Conservation (phyloP, 176 grass and related monocot genomes). For the Ensete ventricosum region DNA sequence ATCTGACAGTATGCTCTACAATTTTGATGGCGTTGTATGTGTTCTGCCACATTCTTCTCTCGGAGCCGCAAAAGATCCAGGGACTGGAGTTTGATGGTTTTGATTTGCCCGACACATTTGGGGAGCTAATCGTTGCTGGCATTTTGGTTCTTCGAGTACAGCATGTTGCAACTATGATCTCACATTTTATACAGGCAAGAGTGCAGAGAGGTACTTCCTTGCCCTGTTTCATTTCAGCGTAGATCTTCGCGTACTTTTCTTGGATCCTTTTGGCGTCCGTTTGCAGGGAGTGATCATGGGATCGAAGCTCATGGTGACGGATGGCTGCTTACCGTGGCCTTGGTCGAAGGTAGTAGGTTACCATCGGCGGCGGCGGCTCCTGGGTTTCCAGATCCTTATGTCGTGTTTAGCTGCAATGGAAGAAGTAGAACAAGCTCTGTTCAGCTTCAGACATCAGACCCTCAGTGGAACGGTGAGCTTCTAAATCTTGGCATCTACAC, state of each 20-base stretch:
- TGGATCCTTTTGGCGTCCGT: constrained; percentile 3
- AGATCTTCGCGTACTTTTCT: neutral
- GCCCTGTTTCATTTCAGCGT: neutral
- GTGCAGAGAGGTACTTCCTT: constrained; percentile 46
- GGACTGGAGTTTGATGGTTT: constrained; percentile 69
- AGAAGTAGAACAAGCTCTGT: constrained; percentile 68
- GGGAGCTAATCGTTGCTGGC: constrained; percentile 53
- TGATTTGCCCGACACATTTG: constrained; percentile 76
- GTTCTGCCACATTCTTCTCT: constrained; percentile 67
- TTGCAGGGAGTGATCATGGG: constrained; percentile 52
- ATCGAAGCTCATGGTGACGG: constrained; percentile 63
- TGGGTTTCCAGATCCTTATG: constrained; percentile 68
- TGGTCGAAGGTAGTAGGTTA: constrained; percentile 59
- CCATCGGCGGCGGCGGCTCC: constrained; percentile 29
- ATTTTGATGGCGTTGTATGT: constrained; percentile 53
- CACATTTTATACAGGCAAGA: constrained; percentile 75
- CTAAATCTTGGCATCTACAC: neutral
- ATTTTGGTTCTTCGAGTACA: constrained; percentile 65
- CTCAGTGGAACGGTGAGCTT: constrained; percentile 84
- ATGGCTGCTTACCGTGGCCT: constrained; percentile 75
- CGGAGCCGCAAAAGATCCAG: constrained; percentile 26
- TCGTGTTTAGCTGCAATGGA: constrained; percentile 76
- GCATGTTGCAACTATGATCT: constrained; percentile 46
- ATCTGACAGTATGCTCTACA: constrained; percentile 47
- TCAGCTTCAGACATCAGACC: constrained; percentile 74